Conservation (phyloP, 306 rosid species). For the Comarum palustre region DNA sequence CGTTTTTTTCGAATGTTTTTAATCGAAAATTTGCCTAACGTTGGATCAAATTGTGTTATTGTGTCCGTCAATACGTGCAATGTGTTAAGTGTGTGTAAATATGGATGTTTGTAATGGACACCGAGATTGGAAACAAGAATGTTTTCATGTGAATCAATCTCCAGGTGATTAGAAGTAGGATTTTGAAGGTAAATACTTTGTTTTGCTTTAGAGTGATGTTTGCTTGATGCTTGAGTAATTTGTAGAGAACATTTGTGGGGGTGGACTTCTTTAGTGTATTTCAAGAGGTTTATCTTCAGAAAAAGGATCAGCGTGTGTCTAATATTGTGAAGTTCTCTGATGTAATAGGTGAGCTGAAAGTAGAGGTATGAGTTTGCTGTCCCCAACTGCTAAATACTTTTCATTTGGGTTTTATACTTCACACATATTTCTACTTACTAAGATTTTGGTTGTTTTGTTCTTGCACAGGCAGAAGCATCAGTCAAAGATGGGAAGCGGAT, state of each 20-base stretch:
- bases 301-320: constrained; percentile 80
- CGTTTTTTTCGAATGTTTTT: not conserved
- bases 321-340: constrained; percentile 87
- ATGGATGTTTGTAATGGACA: not conserved
- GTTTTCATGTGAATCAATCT: not conserved
- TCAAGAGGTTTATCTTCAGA: constrained; percentile 81
- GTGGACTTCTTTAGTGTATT: constrained; percentile 78
- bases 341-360: constrained; percentile 93
- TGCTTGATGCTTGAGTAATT: not conserved
- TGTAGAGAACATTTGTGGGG: constrained; percentile 96
- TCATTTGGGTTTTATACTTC: not conserved
- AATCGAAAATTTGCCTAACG: not conserved
- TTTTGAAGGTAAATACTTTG: not conserved
- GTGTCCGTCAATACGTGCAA: not conserved
- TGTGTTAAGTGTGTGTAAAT: not conserved
- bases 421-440: too few relatives aligned
- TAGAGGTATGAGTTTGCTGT: constrained; percentile 57
- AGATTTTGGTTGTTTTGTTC: not conserved
- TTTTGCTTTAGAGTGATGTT: not conserved
- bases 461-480: constrained; percentile 74
- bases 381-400: not conserved
- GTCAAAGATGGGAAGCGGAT: constrained; percentile 78
- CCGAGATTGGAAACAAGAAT: not conserved
- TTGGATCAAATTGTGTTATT: not conserved
- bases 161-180: not conserved